These are phyloP conservation scores for Trametes cinnabarina DNA, from an alignment of 768 basidiomycete genomes.

Conservation along the genomic window DNA sequence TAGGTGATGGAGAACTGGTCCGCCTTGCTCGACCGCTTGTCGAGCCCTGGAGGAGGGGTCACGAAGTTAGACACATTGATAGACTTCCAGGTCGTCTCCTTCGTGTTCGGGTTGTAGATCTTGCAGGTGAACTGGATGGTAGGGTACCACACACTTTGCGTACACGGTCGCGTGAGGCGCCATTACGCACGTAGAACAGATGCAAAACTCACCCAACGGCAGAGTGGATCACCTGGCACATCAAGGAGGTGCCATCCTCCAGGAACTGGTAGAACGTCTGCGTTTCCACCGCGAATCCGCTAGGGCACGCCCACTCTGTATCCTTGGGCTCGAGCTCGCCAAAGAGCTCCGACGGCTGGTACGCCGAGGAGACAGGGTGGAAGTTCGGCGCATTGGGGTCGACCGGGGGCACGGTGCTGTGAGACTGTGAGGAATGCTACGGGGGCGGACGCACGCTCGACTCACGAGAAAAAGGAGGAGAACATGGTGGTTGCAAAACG, in stretches of 20 bases:
- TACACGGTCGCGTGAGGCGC: background rate
- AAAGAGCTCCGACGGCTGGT: conserved; percentile 55
- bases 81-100: conserved; percentile 79
- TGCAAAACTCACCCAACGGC: conserved; percentile 70
- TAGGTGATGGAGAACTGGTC: conserved; percentile 81
- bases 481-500: conserved; percentile 55
- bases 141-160: conserved; percentile 82
- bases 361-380: conserved; percentile 71
- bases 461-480: conserved; percentile 77
- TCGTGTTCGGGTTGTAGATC: conserved; percentile 73
- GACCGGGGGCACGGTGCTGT: conserved; percentile 52
- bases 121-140: conserved; percentile 95
- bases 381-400: conserved; percentile 77
- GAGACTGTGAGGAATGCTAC: conserved; percentile 15
- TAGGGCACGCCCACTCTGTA: conserved; percentile 75
- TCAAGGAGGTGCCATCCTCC: conserved; percentile 73
- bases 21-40: conserved; percentile 83
- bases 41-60: conserved; percentile 69
- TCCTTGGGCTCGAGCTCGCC: conserved; percentile 78
- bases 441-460: conserved; percentile 21
- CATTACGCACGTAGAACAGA: background rate
- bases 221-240: conserved; percentile 87
- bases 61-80: conserved; percentile 80
- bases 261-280: conserved; percentile 83
- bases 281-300: conserved; percentile 89